These are phyloP conservation scores for Cercospora brassicicola DNA, from an alignment of 2,329 filamentous ascomycete genomes.

Conservation along the genomic window DNA sequence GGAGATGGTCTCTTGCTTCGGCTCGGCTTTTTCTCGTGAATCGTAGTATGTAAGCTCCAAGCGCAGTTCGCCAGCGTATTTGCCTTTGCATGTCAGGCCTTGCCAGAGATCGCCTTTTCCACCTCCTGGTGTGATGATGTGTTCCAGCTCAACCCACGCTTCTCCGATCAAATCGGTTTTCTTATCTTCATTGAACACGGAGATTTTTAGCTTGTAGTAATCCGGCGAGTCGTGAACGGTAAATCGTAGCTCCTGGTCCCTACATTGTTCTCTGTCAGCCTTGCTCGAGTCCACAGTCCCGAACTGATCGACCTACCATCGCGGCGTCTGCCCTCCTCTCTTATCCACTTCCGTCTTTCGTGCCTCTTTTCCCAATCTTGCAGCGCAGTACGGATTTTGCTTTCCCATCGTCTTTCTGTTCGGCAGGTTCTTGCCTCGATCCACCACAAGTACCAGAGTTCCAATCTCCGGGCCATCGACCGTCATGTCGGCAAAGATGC, in stretches of 20 bases:
- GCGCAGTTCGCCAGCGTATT: conserved; percentile 92
- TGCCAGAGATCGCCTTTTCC: conserved; percentile 97
- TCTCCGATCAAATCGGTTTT: conserved; percentile 96
- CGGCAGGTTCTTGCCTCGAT: conserved; percentile 93
- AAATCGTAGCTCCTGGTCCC: conserved; percentile 97
- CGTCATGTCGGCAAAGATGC: conserved; percentile 91
- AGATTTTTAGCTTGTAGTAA: conserved; percentile 93
- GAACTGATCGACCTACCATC: conserved; percentile 67
- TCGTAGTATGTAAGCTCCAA: conserved; percentile 98
- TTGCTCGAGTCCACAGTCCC: conserved; percentile 5
- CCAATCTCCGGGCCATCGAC: conserved; percentile 92
- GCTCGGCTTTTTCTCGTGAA: conserved; percentile 73
- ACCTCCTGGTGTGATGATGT: conserved; percentile 79
- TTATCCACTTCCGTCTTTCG: conserved; percentile 96
- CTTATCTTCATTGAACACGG: conserved; percentile 97
- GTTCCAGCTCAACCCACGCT: conserved; percentile 79
- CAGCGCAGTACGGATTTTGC: conserved; percentile 96
- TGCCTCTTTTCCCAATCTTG: conserved; percentile 89
- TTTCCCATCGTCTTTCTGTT: conserved; percentile 98
- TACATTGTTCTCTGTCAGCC: conserved; percentile 43
- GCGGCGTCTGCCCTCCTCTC: conserved; percentile 89
- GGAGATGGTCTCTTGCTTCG: conserved; percentile 49
- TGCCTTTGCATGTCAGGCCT: conserved; percentile 78
- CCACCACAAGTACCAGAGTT: conserved; percentile 86
- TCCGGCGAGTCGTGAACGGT: conserved; percentile 94